These are phyloP conservation scores for Botrytis paeoniae DNA, from an alignment of 2,329 filamentous ascomycete genomes.

Conservation along the genomic window DNA sequence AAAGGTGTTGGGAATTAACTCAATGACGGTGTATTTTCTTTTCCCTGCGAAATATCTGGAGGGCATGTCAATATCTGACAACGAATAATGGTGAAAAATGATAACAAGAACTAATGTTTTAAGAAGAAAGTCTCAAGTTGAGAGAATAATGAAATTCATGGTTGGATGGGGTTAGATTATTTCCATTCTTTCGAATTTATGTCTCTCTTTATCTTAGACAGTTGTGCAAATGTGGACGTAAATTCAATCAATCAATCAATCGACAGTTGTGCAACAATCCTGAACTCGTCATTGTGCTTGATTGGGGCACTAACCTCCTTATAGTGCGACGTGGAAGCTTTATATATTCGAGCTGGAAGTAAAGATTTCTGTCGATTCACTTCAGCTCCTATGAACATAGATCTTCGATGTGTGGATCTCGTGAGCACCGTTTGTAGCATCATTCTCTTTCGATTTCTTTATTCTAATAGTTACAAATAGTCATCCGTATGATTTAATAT, in stretches of 20 bases:
- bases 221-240: too few species aligned
- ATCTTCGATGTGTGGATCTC: neutral
- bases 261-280: too few species aligned
- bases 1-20: neutral
- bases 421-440: neutral
- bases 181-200: neutral
- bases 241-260: too few species aligned
- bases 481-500: neutral
- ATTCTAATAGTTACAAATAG: neutral
- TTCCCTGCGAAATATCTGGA: neutral
- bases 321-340: neutral
- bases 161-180: neutral
- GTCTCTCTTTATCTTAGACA: neutral
- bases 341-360: neutral
- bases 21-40: neutral
- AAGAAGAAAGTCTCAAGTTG: neutral
- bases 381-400: neutral
- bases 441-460: neutral
- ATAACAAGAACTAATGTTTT: fast-evolving
- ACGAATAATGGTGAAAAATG: neutral
- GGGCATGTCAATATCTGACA: neutral
- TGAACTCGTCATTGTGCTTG: too few species aligned
- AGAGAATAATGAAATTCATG: neutral
- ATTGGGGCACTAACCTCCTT: too few species aligned
- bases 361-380: neutral